phyloP scores from a whole-genome alignment of 495 filamentous ascomycete genomes.

The Xylaria acuta region DNA sequence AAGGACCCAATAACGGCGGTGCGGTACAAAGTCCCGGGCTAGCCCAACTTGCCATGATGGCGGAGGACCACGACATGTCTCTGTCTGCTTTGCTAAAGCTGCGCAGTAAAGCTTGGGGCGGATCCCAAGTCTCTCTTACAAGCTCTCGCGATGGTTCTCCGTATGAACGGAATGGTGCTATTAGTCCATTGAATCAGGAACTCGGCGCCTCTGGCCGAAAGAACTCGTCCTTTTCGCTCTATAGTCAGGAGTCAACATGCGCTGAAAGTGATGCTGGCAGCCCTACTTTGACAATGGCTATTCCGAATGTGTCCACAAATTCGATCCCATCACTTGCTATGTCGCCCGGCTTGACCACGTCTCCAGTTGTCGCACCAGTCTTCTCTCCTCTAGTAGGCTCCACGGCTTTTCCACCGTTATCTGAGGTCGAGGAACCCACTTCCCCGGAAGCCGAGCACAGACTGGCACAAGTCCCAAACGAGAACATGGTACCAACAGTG shows the following conservation, averaged over 20 bases:
- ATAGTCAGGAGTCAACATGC: slow-evolving; percentile 47
- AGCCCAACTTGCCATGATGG: slow-evolving; percentile 74
- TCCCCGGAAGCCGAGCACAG: slow-evolving; percentile 27
- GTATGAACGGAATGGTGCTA: slow-evolving; percentile 46
- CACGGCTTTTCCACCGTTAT: slow-evolving; percentile 45
- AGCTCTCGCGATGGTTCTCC: slow-evolving; percentile 69
- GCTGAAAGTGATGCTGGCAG: slow-evolving; percentile 45
- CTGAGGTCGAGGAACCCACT: slow-evolving; percentile 45
- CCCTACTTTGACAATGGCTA: slow-evolving; percentile 47
- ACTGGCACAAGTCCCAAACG: slow-evolving; percentile 24
- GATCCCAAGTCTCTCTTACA: slow-evolving; percentile 73
- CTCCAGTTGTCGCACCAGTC: slow-evolving; percentile 29
- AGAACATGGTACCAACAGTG: slow-evolving; percentile 28
- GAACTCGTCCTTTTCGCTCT: slow-evolving; percentile 49
- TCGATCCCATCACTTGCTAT: slow-evolving; percentile 31
- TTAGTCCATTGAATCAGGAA: slow-evolving; percentile 37
- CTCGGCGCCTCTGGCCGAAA: slow-evolving; percentile 37
- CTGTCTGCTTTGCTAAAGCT: slow-evolving; percentile 74
- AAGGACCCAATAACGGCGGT: slow-evolving; percentile 50
- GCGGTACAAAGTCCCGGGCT: slow-evolving; percentile 62
- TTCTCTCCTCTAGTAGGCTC: slow-evolving; percentile 36
- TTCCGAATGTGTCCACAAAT: slow-evolving; percentile 33
- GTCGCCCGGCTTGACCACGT: slow-evolving; percentile 33
- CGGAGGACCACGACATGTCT: slow-evolving; percentile 70
- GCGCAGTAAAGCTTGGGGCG: slow-evolving; percentile 78